Conservation (phyloP, 495 filamentous ascomycete genomes). For the Aspergillus kassunensis region DNA sequence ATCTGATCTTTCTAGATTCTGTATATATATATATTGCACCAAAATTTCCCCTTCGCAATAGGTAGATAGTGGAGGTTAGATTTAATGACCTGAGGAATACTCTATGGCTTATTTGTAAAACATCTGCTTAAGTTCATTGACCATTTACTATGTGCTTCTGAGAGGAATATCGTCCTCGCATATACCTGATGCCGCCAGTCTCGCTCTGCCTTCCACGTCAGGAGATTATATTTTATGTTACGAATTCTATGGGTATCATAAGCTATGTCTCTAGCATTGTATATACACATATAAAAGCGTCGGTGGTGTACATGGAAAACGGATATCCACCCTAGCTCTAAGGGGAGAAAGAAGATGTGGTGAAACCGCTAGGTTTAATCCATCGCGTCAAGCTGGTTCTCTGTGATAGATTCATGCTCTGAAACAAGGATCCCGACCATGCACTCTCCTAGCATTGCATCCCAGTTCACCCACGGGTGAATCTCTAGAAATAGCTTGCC, state of each 20-base stretch:
- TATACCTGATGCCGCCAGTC: no score
- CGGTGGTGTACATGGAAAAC: background rate
- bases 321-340: background rate
- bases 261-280: background rate
- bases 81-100: no score
- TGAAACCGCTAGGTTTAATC: slow-evolving; percentile 43
- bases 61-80: no score
- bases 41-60: no score
- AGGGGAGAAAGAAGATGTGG: background rate
- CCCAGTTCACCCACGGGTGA: slow-evolving; percentile 98
- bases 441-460: slow-evolving; percentile 85
- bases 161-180: no score
- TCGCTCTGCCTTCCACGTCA: no score
- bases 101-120: no score
- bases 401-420: slow-evolving; percentile 57
- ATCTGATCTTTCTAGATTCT: no score
- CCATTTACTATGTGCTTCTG: no score
- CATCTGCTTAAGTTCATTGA: no score
- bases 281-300: background rate
- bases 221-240: background rate
- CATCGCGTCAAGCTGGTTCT: slow-evolving; percentile 63
- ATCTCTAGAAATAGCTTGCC: slow-evolving; percentile 84
- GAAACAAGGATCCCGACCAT: slow-evolving; percentile 79
- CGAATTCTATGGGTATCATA: slow-evolving; percentile 14
- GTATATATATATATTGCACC: no score